These are phyloP conservation scores for Herpetomonas samuelpessoai DNA, from an alignment of 208 protist species.

Conservation along the genomic window DNA sequence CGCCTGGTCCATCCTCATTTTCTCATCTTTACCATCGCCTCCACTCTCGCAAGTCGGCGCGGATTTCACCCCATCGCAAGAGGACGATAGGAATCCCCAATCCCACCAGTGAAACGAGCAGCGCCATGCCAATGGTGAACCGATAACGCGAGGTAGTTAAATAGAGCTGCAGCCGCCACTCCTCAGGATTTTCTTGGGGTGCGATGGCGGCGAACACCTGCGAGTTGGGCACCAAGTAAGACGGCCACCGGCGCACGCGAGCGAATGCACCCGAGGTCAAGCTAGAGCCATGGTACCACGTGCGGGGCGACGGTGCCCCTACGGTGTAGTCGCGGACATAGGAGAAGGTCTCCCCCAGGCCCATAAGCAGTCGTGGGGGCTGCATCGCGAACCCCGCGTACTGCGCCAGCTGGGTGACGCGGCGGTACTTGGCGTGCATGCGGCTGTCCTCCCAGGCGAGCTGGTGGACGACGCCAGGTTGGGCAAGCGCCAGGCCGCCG, in stretches of 20 bases:
- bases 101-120: constrained; percentile 27
- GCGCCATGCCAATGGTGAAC: constrained; percentile 31
- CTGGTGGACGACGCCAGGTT: constrained; percentile 46
- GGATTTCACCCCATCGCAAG: constrained; percentile 49
- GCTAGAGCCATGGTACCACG: neutral
- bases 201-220: constrained; percentile 45
- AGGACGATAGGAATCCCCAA: constrained; percentile 59
- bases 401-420: constrained; percentile 32
- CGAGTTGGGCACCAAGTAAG: constrained; percentile 66
- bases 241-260: constrained; percentile 30
- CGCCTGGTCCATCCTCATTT: too few species aligned
- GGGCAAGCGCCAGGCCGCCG: constrained; percentile 23
- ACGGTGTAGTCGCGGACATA: constrained; percentile 68
- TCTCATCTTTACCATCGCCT: constrained; percentile 30
- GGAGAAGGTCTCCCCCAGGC: constrained; percentile 65
- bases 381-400: constrained; percentile 33
- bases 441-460: constrained; percentile 60
- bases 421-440: constrained; percentile 42
- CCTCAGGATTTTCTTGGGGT: constrained; percentile 19
- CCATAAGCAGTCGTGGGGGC: constrained; percentile 37
- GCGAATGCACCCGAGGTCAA: neutral
- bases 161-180: constrained; percentile 62
- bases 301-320: constrained; percentile 15
- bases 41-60: constrained; percentile 51
- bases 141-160: constrained; percentile 47